These are phyloP conservation scores for Prunella vulgaris DNA, from an alignment of 257 asterid species.

Conservation along the genomic window DNA sequence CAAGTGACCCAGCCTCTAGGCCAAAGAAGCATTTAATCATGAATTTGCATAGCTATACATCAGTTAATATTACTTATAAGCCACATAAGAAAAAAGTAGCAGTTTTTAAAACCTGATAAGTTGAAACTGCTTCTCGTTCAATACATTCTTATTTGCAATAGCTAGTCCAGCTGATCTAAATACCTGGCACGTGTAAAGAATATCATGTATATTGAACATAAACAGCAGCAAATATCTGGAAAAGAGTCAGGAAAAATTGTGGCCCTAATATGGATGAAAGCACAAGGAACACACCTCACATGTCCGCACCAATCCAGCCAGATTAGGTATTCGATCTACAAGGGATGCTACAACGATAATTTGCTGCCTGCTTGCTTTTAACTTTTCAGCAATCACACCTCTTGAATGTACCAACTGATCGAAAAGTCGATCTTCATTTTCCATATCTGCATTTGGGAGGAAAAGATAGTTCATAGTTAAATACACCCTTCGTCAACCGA, in stretches of 20 bases:
- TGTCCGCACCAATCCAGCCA: conserved; percentile 94
- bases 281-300: conserved; percentile 60
- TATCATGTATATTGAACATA: conserved; percentile 16
- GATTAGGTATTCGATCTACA: conserved; percentile 93
- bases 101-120: conserved; percentile 63
- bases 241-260: conserved; percentile 1
- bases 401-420: conserved; percentile 63
- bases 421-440: conserved; percentile 71
- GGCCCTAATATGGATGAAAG: background rate
- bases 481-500: background rate
- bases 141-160: conserved; percentile 63
- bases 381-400: conserved; percentile 55
- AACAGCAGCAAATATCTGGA: conserved; percentile 8
- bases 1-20: background rate
- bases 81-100: background rate
- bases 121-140: conserved; percentile 94
- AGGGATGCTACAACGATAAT: conserved; percentile 76
- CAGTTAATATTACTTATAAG: background rate
- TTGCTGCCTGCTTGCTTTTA: conserved; percentile 62
- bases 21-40: background rate
- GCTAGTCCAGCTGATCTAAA: conserved; percentile 80
- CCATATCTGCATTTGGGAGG: conserved; percentile 49
- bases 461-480: conserved; percentile 12
- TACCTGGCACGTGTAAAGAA: conserved; percentile 38
- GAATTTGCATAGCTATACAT: background rate